Evolutionary conservation across 2,329 filamentous ascomycete species (phyloP).

Genomic region (Cyphellophora attinorum): DNA sequence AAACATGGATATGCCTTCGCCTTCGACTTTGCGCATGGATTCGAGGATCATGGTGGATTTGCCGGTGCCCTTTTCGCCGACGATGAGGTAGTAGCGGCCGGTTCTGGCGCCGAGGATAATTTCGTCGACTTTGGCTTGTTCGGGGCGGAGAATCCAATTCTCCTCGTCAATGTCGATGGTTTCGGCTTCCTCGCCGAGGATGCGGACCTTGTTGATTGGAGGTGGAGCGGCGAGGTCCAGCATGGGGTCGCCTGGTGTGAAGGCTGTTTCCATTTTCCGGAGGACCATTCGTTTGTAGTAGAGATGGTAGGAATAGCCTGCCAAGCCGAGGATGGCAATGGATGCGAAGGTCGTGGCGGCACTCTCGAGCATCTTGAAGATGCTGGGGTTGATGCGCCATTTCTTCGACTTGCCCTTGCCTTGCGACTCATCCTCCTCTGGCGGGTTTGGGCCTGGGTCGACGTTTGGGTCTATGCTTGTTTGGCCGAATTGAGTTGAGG

Average conservation of each 20-base stretch:
- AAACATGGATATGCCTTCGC: slow-evolving; percentile 85
- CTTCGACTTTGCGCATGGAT: slow-evolving; percentile 86
- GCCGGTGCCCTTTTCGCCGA: slow-evolving; percentile 92
- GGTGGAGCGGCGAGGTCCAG: slow-evolving; percentile 58
- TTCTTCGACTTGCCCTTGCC: slow-evolving; percentile 6
- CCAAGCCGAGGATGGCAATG: slow-evolving; percentile 60
- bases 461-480: slow-evolving; percentile 10
- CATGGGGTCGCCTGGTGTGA: slow-evolving; percentile 83
- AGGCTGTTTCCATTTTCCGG: slow-evolving; percentile 87
- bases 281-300: slow-evolving; percentile 85
- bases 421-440: slow-evolving; percentile 5
- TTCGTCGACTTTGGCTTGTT: slow-evolving; percentile 71
- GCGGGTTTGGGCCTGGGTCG: slow-evolving; percentile 11
- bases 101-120: slow-evolving; percentile 64
- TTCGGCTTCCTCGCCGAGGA: slow-evolving; percentile 17
- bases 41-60: slow-evolving; percentile 96
- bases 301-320: slow-evolving; percentile 69
- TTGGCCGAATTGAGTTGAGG: slow-evolving; percentile 13
- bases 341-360: slow-evolving; percentile 69
- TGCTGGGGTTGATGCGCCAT: slow-evolving; percentile 20
- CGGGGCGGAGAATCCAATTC: slow-evolving; percentile 68
- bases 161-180: slow-evolving; percentile 22
- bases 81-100: slow-evolving; percentile 83
- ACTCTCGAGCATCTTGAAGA: slow-evolving; percentile 60
- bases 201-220: slow-evolving; percentile 14